Base-by-base conservation (phyloP, 768 basidiomycete genomes). In the Strobilomyces dryophilus region DNA sequence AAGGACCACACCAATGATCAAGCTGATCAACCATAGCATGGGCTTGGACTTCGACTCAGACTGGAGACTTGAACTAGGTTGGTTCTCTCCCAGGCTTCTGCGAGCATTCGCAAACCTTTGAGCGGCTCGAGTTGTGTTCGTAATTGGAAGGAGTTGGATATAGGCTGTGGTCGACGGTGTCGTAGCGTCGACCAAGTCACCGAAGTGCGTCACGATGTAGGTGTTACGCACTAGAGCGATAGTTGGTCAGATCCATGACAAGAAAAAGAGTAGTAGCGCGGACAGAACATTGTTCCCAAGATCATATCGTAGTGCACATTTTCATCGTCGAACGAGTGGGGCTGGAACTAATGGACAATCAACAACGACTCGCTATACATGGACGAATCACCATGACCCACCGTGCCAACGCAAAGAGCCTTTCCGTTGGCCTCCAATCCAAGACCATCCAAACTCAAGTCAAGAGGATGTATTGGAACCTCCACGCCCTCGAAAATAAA, bases 271-370 rank as follows among this genome's bases (percentile, higher is more conserved):
- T n/a, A 11, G 0, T 0, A 49, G 26, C 8, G 74, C 82, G 61
- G 58, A 85, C 85, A 67, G 70, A 87, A 88, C 9, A 79, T 76
- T 83, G 87, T 87, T 51, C 87, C 87, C 42, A 89, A 73, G 44
- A 89, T 78, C 65, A 84, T 77, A 61, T 88, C 86, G 56, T 75
- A 88, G 8, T 43, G 40, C 0, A 20, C 27, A 1, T 51, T 11
- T 26, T 66, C 73, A 27, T 76, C 71, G 45, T 77, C 72, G 44
- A 76, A 80, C 7, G 79, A 76, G 39, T 81, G 78, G 6, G 87
- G 86, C 58, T 89, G 87, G 71, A 88, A 89, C 86, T 87, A n/a
- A 53, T 26, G 26, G 21, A 12, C 10, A 42, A 51, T 57, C 8
- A 44, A 26, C 49, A 42, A 46, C 3, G 35, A 37, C 21, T 17